Conservation (phyloP, 1,139 yeast genomes). For the Debaryomyces sp. region DNA sequence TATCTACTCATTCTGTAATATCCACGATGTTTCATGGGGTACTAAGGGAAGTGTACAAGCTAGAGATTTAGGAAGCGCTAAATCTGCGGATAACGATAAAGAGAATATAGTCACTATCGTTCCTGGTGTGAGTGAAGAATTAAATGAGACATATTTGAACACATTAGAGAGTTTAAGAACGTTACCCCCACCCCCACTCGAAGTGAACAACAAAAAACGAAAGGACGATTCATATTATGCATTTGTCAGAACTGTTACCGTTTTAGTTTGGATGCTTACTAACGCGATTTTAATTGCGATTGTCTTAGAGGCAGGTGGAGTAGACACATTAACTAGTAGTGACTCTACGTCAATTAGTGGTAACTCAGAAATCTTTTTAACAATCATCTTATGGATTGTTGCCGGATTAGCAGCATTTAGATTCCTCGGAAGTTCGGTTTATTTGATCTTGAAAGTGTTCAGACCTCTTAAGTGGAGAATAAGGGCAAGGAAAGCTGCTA, state of each 20-base stretch:
- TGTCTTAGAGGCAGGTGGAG: conserved; percentile 48
- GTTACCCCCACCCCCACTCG: conserved; percentile 25
- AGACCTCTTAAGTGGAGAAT: conserved; percentile 48
- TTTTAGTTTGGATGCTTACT: conserved; percentile 49
- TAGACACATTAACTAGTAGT: conserved; percentile 27
- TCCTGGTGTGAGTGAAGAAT: conserved; percentile 65
- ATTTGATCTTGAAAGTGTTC: conserved; percentile 35
- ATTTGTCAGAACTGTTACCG: conserved; percentile 47
- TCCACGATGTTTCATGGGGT: conserved; percentile 89
- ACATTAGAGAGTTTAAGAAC: conserved; percentile 50
- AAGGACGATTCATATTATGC: conserved; percentile 49
- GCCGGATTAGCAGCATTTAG: conserved; percentile 50
- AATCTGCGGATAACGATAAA: conserved; percentile 50
- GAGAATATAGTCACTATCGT: conserved; percentile 69
- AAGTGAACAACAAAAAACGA: conserved; percentile 24
- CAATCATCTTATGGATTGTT: conserved; percentile 52
- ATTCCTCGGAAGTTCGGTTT: conserved; percentile 43
- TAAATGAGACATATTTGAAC: conserved; percentile 59
- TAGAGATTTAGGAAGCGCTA: conserved; percentile 72
- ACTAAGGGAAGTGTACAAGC: conserved; percentile 72
- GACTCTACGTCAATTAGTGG: conserved; percentile 31
- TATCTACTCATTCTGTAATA: conserved; percentile 83
- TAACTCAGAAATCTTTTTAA: conserved; percentile 44
- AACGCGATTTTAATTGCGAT: conserved; percentile 46
- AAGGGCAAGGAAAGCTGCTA: conserved; percentile 16